Evolutionary conservation across 352 stramenopile genomes (phyloP).

Genomic region (Pythium apleroticum): DNA sequence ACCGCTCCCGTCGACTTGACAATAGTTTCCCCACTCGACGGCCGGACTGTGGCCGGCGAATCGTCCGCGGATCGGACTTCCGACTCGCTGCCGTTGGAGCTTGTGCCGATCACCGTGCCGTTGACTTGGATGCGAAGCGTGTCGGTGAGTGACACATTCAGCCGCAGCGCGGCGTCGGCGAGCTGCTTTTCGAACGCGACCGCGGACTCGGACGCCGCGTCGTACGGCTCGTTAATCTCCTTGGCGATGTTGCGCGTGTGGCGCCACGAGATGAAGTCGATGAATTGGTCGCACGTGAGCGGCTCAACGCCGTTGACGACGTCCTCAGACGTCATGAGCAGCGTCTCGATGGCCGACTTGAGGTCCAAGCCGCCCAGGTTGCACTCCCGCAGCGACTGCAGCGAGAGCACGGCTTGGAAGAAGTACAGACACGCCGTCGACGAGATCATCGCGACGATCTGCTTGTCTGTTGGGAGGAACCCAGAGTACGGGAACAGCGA

Average conservation of each 20-base stretch:
- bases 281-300: constrained; percentile 40
- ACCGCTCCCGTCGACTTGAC: neutral
- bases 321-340: constrained; percentile 61
- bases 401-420: constrained; percentile 37
- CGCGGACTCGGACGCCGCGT: constrained; percentile 48
- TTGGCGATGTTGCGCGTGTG: constrained; percentile 51
- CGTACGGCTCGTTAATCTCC: constrained; percentile 43
- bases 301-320: constrained; percentile 30
- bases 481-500: constrained; percentile 65
- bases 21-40: neutral
- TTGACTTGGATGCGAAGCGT: constrained; percentile 12
- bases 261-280: constrained; percentile 57
- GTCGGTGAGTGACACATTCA: constrained; percentile 10
- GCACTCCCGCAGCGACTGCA: constrained; percentile 49
- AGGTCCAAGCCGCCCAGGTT: constrained; percentile 49
- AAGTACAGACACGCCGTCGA: constrained; percentile 50
- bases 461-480: constrained; percentile 35
- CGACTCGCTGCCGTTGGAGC: neutral
- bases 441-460: constrained; percentile 43
- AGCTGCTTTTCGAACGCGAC: constrained; percentile 49
- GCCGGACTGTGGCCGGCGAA: neutral
- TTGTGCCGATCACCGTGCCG: constrained; percentile 2
- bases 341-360: constrained; percentile 55
- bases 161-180: neutral
- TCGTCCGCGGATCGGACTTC: neutral